Conservation (phyloP, 805 yeast species). For the Candida sithepensis region DNA sequence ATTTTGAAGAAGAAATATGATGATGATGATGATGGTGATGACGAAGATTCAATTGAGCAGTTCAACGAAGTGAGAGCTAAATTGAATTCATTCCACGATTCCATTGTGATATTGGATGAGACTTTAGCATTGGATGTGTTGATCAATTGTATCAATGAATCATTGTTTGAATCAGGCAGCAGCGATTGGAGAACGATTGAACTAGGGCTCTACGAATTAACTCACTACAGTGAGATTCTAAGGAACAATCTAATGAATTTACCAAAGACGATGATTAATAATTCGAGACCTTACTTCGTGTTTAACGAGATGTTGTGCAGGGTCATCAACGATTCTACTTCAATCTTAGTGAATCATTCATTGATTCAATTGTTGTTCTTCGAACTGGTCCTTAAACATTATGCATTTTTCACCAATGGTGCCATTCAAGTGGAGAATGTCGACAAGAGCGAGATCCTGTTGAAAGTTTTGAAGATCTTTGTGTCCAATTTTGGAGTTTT, state of each 20-base stretch:
- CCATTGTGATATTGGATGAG: slow-evolving; percentile 50
- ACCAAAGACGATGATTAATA: slow-evolving; percentile 60
- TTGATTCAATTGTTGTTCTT: slow-evolving; percentile 76
- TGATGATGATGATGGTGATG: slow-evolving; percentile 52
- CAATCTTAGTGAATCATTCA: slow-evolving; percentile 63
- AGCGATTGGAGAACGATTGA: slow-evolving; percentile 79
- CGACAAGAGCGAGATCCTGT: slow-evolving; percentile 47
- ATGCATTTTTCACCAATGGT: slow-evolving; percentile 51
- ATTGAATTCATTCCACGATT: slow-evolving; percentile 79
- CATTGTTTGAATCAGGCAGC: slow-evolving; percentile 23
- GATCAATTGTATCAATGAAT: slow-evolving; percentile 46
- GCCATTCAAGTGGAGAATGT: slow-evolving; percentile 36
- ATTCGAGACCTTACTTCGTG: slow-evolving; percentile 60
- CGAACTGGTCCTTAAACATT: slow-evolving; percentile 81
- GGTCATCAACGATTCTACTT: slow-evolving; percentile 32
- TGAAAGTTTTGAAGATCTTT: slow-evolving; percentile 70
- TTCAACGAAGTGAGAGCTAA: slow-evolving; percentile 75
- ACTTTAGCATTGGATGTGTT: slow-evolving; percentile 33
- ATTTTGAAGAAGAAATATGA: slow-evolving; percentile 79
- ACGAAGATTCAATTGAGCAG: slow-evolving; percentile 71
- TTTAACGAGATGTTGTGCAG: slow-evolving; percentile 60
- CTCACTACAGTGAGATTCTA: slow-evolving; percentile 73
- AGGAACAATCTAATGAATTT: slow-evolving; percentile 72
- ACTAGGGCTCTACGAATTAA: slow-evolving; percentile 79
- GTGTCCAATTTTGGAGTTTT: slow-evolving; percentile 80